Evolutionary conservation across 345 rosid genomes (phyloP).

Genomic region (Citrus sp.): DNA sequence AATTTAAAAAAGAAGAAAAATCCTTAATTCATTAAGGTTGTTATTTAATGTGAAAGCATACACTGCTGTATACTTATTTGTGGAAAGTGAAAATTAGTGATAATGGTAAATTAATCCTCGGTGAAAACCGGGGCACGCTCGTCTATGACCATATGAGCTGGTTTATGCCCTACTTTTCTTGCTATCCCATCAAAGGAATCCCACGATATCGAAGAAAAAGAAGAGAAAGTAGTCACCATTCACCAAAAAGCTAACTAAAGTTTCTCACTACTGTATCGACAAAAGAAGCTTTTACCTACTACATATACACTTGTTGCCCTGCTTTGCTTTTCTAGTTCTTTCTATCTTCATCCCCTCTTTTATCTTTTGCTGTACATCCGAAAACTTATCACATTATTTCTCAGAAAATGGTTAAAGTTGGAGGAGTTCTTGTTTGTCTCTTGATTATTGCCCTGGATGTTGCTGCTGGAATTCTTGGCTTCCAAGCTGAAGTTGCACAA

Average conservation of each 20-base stretch:
- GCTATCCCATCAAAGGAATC: conserved; percentile 49
- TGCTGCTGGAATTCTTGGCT: conserved; percentile 78
- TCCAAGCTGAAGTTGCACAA: conserved; percentile 87
- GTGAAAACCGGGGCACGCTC: conserved; percentile 15
- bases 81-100: background rate
- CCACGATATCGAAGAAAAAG: conserved; percentile 15
- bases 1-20: background rate
- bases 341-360: background rate
- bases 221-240: background rate
- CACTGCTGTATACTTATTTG: background rate
- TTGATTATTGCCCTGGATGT: conserved; percentile 76
- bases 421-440: conserved; percentile 68
- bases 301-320: background rate
- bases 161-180: conserved; percentile 58
- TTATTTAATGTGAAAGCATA: background rate
- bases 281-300: conserved; percentile 44
- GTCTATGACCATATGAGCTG: conserved; percentile 44
- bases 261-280: conserved; percentile 27
- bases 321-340: background rate
- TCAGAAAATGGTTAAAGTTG: conserved; percentile 49
- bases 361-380: background rate
- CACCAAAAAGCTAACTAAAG: conserved; percentile 22
- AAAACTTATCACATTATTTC: background rate
- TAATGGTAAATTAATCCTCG: background rate
- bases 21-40: background rate